Evolutionary conservation across 306 rosid genomes (phyloP).

Genomic region (Cicer judaicum): DNA sequence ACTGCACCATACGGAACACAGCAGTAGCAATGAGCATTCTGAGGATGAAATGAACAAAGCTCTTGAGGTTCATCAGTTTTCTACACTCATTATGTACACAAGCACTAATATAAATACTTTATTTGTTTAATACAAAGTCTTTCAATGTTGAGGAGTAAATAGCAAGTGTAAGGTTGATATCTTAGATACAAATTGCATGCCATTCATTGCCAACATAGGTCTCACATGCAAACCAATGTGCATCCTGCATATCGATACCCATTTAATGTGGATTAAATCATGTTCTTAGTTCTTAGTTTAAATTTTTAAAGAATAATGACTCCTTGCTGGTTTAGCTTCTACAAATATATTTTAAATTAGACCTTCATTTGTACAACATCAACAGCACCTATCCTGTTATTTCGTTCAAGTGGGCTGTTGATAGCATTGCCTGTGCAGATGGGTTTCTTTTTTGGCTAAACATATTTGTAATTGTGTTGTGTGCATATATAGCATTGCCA

Average conservation of each 20-base stretch:
- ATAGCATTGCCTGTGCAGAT: not conserved
- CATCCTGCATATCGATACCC: slow-evolving; percentile 8
- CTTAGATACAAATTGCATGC: slow-evolving; percentile 14
- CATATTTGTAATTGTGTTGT: slow-evolving; percentile 4
- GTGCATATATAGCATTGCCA: not conserved
- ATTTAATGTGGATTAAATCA: slow-evolving; percentile 1
- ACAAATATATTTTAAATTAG: not conserved
- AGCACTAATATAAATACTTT: not conserved
- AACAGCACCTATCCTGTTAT: not conserved
- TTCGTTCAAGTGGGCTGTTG: slow-evolving; percentile 20
- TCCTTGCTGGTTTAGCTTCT: slow-evolving; percentile 34
- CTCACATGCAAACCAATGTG: not conserved
- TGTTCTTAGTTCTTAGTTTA: not conserved
- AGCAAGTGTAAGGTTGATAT: slow-evolving; percentile 15
- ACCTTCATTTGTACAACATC: not conserved
- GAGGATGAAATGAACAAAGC: slow-evolving; percentile 89
- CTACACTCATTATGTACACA: slow-evolving; percentile 21
- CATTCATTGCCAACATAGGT: not conserved
- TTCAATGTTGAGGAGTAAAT: slow-evolving; percentile 21
- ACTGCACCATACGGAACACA: slow-evolving; percentile 82
- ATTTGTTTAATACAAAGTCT: not conserved
- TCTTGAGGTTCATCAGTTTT: slow-evolving; percentile 70
- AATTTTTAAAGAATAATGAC: not conserved
- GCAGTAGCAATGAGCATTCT: slow-evolving; percentile 70
- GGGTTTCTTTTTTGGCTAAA: not conserved